phyloP scores from a whole-genome alignment of 139 green algal species.

The Haematococcus lacustris region DNA sequence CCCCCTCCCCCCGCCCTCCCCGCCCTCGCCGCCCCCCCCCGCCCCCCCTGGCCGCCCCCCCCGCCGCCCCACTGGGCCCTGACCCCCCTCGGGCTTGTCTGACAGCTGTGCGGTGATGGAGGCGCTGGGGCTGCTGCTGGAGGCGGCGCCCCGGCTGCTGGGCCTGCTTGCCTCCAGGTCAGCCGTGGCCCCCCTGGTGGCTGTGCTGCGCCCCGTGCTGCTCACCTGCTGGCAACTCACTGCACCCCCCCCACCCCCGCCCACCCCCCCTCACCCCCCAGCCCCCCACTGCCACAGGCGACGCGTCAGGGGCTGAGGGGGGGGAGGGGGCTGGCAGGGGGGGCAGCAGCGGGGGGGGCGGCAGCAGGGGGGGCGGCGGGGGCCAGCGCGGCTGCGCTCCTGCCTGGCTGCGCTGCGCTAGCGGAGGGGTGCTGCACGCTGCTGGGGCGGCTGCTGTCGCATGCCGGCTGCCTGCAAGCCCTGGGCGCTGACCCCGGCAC shows the following conservation, averaged over 20 bases:
- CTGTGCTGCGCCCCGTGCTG: slow-evolving; percentile 51
- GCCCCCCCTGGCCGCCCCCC: slow-evolving; percentile 10
- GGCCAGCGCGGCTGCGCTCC: too few relatives aligned
- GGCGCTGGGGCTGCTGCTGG: slow-evolving; percentile 42
- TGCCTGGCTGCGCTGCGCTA: too few relatives aligned
- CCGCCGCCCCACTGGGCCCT: background rate
- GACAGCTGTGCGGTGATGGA: slow-evolving; percentile 4
- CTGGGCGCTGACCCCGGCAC: slow-evolving; percentile 41
- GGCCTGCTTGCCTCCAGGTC: slow-evolving; percentile 58
- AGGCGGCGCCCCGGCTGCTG: slow-evolving; percentile 55
- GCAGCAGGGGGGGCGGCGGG: too few relatives aligned
- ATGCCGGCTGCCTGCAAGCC: slow-evolving; percentile 59
- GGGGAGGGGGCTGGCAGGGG: too few relatives aligned
- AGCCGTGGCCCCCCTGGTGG: slow-evolving; percentile 65
- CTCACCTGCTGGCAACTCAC: too few relatives aligned
- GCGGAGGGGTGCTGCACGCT: slow-evolving; percentile 44
- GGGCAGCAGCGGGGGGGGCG: too few relatives aligned
- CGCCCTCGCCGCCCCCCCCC: slow-evolving; percentile 11
- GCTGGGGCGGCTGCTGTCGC: slow-evolving; percentile 45
- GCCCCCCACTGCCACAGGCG: too few relatives aligned
- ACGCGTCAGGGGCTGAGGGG: too few relatives aligned
- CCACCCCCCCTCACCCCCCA: too few relatives aligned
- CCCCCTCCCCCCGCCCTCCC: background rate
- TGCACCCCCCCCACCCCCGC: too few relatives aligned
- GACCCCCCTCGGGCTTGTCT: slow-evolving; percentile 1